phyloP scores from a whole-genome alignment of 495 filamentous ascomycete species.

The Aspergillus diversus region DNA sequence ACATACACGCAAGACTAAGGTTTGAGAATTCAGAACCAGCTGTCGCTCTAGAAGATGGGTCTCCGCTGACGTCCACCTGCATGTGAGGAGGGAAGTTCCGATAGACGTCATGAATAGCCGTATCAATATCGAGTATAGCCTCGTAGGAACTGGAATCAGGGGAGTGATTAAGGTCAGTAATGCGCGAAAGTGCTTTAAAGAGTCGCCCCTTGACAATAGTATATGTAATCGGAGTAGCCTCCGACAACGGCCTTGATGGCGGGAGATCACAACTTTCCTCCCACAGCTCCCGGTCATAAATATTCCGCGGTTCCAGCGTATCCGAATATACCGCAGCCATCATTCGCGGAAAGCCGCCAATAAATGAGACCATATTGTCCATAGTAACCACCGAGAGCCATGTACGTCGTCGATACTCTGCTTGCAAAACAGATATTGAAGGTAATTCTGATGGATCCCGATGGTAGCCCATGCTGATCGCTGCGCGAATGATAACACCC shows the following conservation, averaged over 20 bases:
- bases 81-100: conserved; percentile 14
- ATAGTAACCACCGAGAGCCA: conserved; percentile 56
- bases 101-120: not conserved
- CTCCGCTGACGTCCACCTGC: not conserved
- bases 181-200: conserved; percentile 9
- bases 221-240: conserved; percentile 23
- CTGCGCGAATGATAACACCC: conserved; percentile 39
- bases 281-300: conserved; percentile 38
- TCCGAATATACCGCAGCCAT: conserved; percentile 37
- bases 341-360: conserved; percentile 44
- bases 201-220: conserved; percentile 20
- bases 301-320: conserved; percentile 43
- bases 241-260: conserved; percentile 21
- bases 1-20: conserved; percentile 10
- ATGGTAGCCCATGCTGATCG: conserved; percentile 53
- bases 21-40: not conserved
- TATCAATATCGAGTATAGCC: conserved; percentile 6
- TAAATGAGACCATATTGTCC: conserved; percentile 49
- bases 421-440: conserved; percentile 52
- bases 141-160: not conserved
- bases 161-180: conserved; percentile 11
- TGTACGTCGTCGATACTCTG: conserved; percentile 58
- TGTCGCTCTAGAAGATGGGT: not conserved
- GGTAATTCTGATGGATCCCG: conserved; percentile 50
- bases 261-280: conserved; percentile 29